Percentiles rank a stretch among this genome's conserved stretches.
Evolutionary conservation across 2,329 filamentous ascomycete species (phyloP).

Genomic region (Capronia americana): DNA sequence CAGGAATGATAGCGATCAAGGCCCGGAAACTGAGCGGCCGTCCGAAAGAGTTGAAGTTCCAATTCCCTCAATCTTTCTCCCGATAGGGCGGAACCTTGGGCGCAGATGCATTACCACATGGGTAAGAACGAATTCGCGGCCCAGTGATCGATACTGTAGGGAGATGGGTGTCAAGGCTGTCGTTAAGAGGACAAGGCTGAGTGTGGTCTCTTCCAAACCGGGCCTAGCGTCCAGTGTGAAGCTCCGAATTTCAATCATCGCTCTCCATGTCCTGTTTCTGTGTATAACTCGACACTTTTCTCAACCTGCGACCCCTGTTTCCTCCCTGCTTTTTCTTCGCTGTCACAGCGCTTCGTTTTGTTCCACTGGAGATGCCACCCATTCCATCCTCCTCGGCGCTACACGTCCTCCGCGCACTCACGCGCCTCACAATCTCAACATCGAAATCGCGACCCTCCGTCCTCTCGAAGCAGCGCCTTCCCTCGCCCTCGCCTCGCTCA

Average conservation of each 20-base stretch:
- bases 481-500: slow-evolving; percentile 43
- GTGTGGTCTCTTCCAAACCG: neutral
- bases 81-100: too few species aligned
- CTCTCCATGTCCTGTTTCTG: neutral
- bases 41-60: too few species aligned
- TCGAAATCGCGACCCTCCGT: slow-evolving; percentile 27
- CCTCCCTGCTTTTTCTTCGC: neutral
- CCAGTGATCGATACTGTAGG: too few species aligned
- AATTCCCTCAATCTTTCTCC: too few species aligned
- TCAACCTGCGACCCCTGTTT: too few species aligned
- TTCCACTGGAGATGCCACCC: slow-evolving; percentile 33
- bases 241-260: neutral
- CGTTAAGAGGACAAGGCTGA: neutral
- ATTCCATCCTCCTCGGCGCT: slow-evolving; percentile 48
- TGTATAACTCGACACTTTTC: neutral
- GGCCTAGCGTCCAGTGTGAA: neutral
- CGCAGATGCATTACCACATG: too few species aligned
- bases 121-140: too few species aligned
- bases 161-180: neutral
- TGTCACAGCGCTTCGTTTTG: neutral
- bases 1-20: too few species aligned
- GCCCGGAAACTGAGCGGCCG: too few species aligned
- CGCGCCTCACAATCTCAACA: slow-evolving; percentile 35
- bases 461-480: slow-evolving; percentile 15
- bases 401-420: slow-evolving; percentile 45